Evolutionary conservation across 495 filamentous ascomycete species (phyloP), one percentile per base, ranked within the genome.

Genomic region (Penicillium manginii): DNA sequence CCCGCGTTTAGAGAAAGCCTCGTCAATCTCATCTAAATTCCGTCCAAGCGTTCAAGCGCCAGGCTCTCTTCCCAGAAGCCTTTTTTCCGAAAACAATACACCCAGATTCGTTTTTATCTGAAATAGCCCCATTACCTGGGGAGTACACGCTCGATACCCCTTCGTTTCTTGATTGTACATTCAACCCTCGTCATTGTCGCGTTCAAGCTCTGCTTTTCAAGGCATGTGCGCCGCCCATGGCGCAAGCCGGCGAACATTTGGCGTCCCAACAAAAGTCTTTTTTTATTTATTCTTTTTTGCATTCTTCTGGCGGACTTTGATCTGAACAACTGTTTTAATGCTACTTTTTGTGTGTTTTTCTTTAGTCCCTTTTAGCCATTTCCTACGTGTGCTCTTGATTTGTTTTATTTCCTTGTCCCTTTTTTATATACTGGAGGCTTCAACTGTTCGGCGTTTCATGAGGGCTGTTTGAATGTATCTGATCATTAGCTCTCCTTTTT

Each of bases 161-260:
- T 67, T 62, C 52, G 54, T 67, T 70, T 67, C 64, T 64, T 56
- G 61, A 59, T 67, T 70, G 65, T 70, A 66, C 58, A 70, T 62
- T 60, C 63, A 58, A 60, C 50, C 59, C 50, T 62, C 50, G 61
- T 69, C 59, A 59, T 62, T 65, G 64, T 65, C 56, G 59, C 65
- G 58, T 63, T 64, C 59, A 43, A 61, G 60, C 59, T 50, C 50
- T 61, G 55, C 65, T 61, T 59, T 62, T 59, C 48, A 32, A 67
- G 63, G 62, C 52, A 63, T 70, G 58, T 53, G 47, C 53, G 59
- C 59, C 53, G 59, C 59, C 62, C 39, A 67, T 62, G 58, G 62
- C 58, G 58, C 43, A 60, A 52, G 64, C 55, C 55, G 65, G 62
- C 60, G 67, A 68, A 68, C 47, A 57, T 47, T 59, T 58, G 65